These are phyloP conservation scores for Xenoacremonium recifei DNA, from an alignment of 2,329 filamentous ascomycete genomes.

Conservation along the genomic window DNA sequence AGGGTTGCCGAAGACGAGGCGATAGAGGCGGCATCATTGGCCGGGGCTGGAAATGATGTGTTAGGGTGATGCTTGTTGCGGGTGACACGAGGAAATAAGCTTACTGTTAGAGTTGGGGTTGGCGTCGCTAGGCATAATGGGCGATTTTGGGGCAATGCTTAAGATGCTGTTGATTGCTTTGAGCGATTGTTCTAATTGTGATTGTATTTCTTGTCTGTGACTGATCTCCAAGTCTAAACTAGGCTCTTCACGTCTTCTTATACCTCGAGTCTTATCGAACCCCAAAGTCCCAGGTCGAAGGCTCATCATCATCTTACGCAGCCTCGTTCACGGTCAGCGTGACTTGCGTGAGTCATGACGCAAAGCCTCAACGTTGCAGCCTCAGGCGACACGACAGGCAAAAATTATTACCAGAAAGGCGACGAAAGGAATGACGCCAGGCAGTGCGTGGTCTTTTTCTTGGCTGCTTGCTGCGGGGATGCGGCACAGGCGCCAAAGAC, in stretches of 20 bases:
- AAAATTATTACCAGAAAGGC: conserved; percentile 2
- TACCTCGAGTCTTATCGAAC: conserved; percentile 13
- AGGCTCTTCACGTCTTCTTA: conserved; percentile 12
- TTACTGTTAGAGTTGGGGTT: conserved; percentile 15
- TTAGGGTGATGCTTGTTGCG: conserved; percentile 5
- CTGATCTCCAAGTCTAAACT: conserved; percentile 7
- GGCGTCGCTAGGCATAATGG: conserved; percentile 12
- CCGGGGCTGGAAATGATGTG: conserved; percentile 6
- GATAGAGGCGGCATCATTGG: conserved; percentile 24
- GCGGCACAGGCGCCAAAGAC: too few species aligned
- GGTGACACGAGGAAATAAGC: neutral
- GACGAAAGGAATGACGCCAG: conserved; percentile 5
- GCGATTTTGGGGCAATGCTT: too few species aligned
- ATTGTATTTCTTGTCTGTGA: conserved; percentile 6
- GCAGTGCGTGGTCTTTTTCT: neutral
- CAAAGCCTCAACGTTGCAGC: conserved; percentile 5
- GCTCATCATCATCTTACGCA: conserved; percentile 9
- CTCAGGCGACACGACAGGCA: neutral
- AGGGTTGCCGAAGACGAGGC: conserved; percentile 24
- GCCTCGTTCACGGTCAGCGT: conserved; percentile 4
- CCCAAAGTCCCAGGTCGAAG: neutral
- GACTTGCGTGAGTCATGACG: conserved; percentile 26
- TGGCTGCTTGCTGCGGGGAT: too few species aligned
- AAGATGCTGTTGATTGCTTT: conserved; percentile 10
- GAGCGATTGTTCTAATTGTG: neutral